A percentile compares a stretch with the other conserved stretches of the same genome.
Evolutionary conservation across 495 filamentous ascomycete genomes (phyloP).

Genomic region (Hyaloscypha finlandica): DNA sequence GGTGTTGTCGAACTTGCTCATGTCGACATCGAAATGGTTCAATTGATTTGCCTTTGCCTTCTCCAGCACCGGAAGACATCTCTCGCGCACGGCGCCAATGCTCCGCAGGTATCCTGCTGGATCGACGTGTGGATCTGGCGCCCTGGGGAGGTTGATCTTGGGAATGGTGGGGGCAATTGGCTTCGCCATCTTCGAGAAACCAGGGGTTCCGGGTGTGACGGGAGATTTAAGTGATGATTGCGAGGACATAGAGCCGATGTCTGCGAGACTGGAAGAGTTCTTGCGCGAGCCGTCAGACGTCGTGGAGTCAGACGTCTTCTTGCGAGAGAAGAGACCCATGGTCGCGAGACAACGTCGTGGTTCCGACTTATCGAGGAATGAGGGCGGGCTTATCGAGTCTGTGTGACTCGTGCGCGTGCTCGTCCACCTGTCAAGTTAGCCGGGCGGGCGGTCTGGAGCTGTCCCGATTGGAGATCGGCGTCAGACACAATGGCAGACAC

Average conservation of each 20-base stretch:
- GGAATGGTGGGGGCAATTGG: constrained; percentile 39
- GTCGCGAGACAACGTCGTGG: not conserved
- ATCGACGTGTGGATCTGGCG: constrained; percentile 88
- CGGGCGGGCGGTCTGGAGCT: not conserved
- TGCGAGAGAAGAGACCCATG: constrained; percentile 56
- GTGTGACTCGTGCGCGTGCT: not conserved
- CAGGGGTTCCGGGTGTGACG: constrained; percentile 40
- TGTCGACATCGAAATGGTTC: constrained; percentile 89
- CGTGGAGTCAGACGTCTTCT: constrained; percentile 26
- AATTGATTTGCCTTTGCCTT: constrained; percentile 80
- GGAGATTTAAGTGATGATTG: constrained; percentile 39
- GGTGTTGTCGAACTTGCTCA: constrained; percentile 82
- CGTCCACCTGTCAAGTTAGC: not conserved
- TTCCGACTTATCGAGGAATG: constrained; percentile 8
- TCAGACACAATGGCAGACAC: no score
- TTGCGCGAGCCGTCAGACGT: constrained; percentile 33
- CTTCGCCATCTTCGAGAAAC: constrained; percentile 33
- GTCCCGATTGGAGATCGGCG: not conserved
- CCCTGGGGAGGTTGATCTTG: constrained; percentile 72
- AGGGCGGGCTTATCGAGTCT: not conserved
- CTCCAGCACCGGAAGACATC: constrained; percentile 68
- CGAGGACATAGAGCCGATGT: constrained; percentile 30
- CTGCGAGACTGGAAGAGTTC: constrained; percentile 44
- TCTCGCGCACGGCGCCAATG: constrained; percentile 83
- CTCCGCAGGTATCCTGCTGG: constrained; percentile 92